Base-by-base conservation (phyloP, 164 flowering plant genomes). In the Kingdonia uniflora region DNA sequence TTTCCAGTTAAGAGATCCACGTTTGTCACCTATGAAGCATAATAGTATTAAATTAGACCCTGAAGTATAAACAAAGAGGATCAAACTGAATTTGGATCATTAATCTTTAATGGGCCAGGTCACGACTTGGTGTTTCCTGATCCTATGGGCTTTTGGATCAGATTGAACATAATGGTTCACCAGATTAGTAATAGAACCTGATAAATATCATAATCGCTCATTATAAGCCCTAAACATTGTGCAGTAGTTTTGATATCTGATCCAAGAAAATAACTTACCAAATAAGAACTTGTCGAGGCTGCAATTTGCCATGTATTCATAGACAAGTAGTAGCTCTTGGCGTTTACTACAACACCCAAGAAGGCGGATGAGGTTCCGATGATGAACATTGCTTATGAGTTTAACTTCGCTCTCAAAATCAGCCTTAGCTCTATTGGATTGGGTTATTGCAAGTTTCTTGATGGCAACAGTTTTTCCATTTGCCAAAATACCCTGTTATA, bases 311-410 rank as follows among this genome's bases (percentile, higher is more conserved):
- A 81, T 81, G 71, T 60, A 74, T 26, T 75, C 84, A 25, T 74
- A 72, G 10, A 81, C 76, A 40, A 81, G 73, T 19, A 78, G 63
- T 7, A 69, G 54, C 38, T 81, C 73, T 15, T 73, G 63, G 37
- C 80, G 73, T 59, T 76, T 75, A 57, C 59, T 73, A 41, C 81
- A 76, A 49, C 79, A 78, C 2, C 87, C 87, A 24, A 81, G 78
- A 16, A 76, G 77, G 11, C 77, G 80, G 42, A 76, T 42, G 22
- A 81, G 79, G 51, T 81, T 79, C n/a, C 84, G 66, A 39, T 78
- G 84, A 68, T 71, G 80, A 48, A 76, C 74, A 57, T 78, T 78
- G 55, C 87, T 70, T 42, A 81, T 71, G 17, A 78, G 78, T 63
- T 60, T 75, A 19, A 77, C 77, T 70, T 78, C 84, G 22, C 52